Evolutionary conservation across 2,329 filamentous ascomycete genomes (phyloP), one percentile per base, ranked within the genome.

Genomic region (Lecanoromycetidae sp.): DNA sequence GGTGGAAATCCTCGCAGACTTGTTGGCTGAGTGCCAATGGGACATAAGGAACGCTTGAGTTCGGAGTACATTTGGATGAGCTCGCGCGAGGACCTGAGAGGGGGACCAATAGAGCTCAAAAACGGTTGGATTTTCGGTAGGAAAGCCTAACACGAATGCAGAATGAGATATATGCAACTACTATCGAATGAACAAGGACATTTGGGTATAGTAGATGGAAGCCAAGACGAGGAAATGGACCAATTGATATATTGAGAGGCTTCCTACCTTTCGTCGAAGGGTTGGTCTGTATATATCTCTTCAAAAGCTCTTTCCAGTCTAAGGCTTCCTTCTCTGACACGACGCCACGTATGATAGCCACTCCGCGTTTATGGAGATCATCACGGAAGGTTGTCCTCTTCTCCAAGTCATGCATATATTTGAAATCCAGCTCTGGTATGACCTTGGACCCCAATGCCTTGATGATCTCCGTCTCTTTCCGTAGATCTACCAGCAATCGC

Each of bases 101-200:
- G 71, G 69, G 0, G 80, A 82, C 82, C 82, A 87, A 63, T 87
- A 87, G 1, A 87, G 66, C 60, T 87, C 83, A 57, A 77, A 85
- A 5, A 87, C 82, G 36, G 83, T 78, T 0, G 81, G 82, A 34
- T 79, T 71, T 37, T 80, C 0, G 71, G 62, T 0, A 82, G 84
- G 52, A 84, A 87, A 2, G 77, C 82, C 47, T 73, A 57, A 15
- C 66, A 53, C 42, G 3, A 39, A n/a, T n/a, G n/a, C n/a, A n/a
- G n/a, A n/a, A 33, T 47, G 15, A 47, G 44, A 47, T 7, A 41
- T 26, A 67, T 66, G 4, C 33, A 17, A 39, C 25, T 43, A 25
- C 35, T 19, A 2, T 15, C 36, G 15, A 34, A 33, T 13, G 13
- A 30, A 46, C 17, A 12, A 10, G 25, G 7, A 33, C 17, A 13